phyloP scores from a whole-genome alignment of 345 rosid genomes.

The Salix exigua region DNA sequence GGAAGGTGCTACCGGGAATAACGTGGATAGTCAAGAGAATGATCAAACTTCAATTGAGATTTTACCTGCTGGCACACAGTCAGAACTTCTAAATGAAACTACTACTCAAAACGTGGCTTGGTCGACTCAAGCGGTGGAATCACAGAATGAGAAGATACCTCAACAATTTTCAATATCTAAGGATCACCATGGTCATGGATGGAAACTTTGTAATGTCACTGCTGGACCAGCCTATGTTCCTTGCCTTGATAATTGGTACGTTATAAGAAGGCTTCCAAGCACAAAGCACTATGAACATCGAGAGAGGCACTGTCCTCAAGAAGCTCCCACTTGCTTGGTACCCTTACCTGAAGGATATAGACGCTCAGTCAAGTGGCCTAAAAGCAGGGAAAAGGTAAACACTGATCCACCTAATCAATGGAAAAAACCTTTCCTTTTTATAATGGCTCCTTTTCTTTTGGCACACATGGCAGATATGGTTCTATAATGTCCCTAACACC shows the following conservation, averaged over 20 bases:
- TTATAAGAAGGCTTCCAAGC: slow-evolving; percentile 58
- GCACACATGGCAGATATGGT: slow-evolving; percentile 70
- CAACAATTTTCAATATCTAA: slow-evolving; percentile 40
- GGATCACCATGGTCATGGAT: slow-evolving; percentile 40
- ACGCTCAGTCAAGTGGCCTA: slow-evolving; percentile 83
- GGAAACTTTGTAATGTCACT: slow-evolving; percentile 86
- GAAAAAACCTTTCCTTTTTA: slow-evolving; percentile 2
- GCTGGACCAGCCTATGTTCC: slow-evolving; percentile 93
- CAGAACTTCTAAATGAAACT: slow-evolving; percentile 85
- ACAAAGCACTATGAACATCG: slow-evolving; percentile 96
- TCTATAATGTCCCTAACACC: slow-evolving; percentile 84
- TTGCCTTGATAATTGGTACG: slow-evolving; percentile 88
- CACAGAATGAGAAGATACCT: slow-evolving; percentile 75
- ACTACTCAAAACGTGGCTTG: slow-evolving; percentile 62
- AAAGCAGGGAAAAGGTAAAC: slow-evolving; percentile 84
- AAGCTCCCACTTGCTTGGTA: slow-evolving; percentile 85
- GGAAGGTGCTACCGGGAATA: slow-evolving; percentile 37
- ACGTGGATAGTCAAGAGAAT: slow-evolving; percentile 43
- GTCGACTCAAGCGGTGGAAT: slow-evolving; percentile 85
- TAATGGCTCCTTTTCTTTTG: slow-evolving; percentile 6
- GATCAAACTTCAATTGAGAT: slow-evolving; percentile 50
- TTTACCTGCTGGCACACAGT: slow-evolving; percentile 72
- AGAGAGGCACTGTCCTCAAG: slow-evolving; percentile 93
- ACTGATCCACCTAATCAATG: background rate
- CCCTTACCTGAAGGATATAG: slow-evolving; percentile 82